Conservation (phyloP, 768 basidiomycete genomes). For the Leccinum incarnatum region DNA sequence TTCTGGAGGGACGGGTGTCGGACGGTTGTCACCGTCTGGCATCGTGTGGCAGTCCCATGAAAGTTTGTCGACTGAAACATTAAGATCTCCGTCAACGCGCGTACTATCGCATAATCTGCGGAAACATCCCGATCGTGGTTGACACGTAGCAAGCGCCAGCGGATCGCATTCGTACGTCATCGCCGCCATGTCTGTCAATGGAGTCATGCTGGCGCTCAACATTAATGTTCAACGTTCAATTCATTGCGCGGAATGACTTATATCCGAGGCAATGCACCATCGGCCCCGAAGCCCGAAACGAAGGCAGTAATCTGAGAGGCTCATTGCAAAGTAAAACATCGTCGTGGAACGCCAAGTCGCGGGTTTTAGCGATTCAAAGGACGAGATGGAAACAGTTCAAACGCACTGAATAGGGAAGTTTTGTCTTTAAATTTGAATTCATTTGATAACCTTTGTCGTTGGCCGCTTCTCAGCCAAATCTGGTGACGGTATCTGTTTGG, state of each 20-base stretch:
- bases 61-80: constrained; percentile 16
- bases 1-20: background rate
- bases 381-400: background rate
- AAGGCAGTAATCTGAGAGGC: background rate
- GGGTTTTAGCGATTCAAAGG: background rate
- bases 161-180: background rate
- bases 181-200: background rate
- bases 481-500: background rate
- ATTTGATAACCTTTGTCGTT: background rate
- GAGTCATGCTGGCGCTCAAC: background rate
- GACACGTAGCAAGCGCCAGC: background rate
- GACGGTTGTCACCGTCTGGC: background rate
- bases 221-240: background rate
- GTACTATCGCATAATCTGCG: background rate
- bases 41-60: background rate
- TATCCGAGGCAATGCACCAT: constrained; percentile 1
- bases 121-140: constrained; percentile 2
- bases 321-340: constrained; percentile 7
- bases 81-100: background rate
- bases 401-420: background rate
- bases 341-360: background rate
- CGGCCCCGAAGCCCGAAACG: background rate
- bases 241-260: background rate
- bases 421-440: background rate
- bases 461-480: background rate